Conservation (phyloP, 2,329 filamentous ascomycete species). For the Pezicula neosporulosa region DNA sequence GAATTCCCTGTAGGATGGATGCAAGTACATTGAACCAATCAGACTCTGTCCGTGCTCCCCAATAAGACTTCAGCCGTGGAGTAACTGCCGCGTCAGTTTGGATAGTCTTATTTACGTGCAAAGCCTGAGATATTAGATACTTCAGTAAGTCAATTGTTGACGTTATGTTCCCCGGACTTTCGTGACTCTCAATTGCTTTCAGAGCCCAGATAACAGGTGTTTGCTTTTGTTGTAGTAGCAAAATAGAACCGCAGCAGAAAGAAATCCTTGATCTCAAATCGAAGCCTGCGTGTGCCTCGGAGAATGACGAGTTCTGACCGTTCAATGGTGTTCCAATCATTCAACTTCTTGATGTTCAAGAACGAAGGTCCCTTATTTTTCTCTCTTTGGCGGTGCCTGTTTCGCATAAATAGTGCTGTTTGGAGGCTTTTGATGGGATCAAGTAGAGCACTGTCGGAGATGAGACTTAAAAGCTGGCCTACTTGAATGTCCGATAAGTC, state of each 20-base stretch:
- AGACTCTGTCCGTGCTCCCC: too few relatives aligned
- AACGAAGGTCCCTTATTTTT: not conserved
- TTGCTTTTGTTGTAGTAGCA: not conserved
- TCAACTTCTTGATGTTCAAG: not conserved
- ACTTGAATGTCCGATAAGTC: not conserved
- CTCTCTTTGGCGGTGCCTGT: not conserved
- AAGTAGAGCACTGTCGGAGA: not conserved
- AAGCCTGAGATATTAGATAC: not conserved
- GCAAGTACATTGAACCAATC: too few relatives aligned
- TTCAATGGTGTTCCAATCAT: not conserved
- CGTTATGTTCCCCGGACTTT: not conserved
- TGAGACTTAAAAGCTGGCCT: not conserved
- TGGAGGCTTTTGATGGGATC: not conserved
- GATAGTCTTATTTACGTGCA: not conserved
- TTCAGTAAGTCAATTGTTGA: not conserved
- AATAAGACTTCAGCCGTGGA: too few relatives aligned
- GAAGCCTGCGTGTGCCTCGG: not conserved
- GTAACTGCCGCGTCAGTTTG: not conserved
- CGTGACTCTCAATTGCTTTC: not conserved
- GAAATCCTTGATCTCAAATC: not conserved
- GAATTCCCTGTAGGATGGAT: too few relatives aligned
- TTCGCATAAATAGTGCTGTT: not conserved
- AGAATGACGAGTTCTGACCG: not conserved
- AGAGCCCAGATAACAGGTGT: not conserved
- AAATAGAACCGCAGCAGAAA: not conserved